Conservation (phyloP, 495 filamentous ascomycete species). For the Talaromyces stipitatus region DNA sequence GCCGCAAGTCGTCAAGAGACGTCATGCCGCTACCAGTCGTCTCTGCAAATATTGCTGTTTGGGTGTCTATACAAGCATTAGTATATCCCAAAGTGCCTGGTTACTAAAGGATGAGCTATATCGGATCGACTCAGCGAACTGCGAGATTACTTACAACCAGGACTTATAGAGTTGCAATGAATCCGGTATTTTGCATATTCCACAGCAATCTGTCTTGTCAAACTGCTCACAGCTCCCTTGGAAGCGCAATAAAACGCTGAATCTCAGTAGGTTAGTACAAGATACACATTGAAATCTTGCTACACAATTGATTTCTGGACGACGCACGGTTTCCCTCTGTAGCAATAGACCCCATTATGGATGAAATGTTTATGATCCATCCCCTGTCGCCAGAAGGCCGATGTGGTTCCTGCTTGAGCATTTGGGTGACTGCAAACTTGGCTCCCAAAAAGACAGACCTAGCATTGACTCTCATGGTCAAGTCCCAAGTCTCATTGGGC, state of each 20-base stretch:
- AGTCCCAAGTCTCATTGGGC: conserved; percentile 33
- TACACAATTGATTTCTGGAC: not conserved
- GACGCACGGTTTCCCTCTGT: conserved; percentile 13
- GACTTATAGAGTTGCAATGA: conserved; percentile 48
- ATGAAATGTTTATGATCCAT: conserved; percentile 50
- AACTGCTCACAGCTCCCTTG: conserved; percentile 42
- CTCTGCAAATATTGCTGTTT: conserved; percentile 24
- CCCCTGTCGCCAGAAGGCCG: conserved; percentile 35
- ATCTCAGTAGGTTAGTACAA: not conserved
- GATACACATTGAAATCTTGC: not conserved
- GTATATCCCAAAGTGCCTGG: not conserved
- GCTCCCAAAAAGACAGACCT: conserved; percentile 44
- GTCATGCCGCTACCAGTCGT: conserved; percentile 12
- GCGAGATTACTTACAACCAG: conserved; percentile 36
- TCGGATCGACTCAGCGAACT: not conserved
- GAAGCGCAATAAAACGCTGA: conserved; percentile 42
- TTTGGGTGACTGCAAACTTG: conserved; percentile 42
- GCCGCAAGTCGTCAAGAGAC: conserved; percentile 17
- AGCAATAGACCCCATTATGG: conserved; percentile 37
- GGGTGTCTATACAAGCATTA: conserved; percentile 15
- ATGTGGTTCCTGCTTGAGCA: conserved; percentile 40
- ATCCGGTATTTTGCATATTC: conserved; percentile 46
- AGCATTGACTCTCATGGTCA: conserved; percentile 34
- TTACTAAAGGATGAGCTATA: not conserved
- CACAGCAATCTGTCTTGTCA: conserved; percentile 42